Evolutionary conservation across 371 early-diverging fungal species (phyloP), one percentile per base, ranked within the genome.

Genomic region (Rhizomucor miehei): DNA sequence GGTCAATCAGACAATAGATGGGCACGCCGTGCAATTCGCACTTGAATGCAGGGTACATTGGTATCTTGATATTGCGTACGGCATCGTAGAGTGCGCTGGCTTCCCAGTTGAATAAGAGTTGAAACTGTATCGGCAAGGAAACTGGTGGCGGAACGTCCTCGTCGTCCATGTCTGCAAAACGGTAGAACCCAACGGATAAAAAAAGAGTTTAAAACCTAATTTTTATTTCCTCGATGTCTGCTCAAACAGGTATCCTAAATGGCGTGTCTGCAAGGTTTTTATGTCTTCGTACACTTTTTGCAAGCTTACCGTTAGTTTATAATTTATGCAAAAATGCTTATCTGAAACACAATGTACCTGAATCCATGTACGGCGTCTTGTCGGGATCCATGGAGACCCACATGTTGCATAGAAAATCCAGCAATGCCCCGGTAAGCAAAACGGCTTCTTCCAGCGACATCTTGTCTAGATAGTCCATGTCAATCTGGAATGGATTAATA

Each of bases 401-500:
- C 6, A 91, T 65, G 12, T 71, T 67, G 37, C 85, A 75, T 41
- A 91, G 60, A 60, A 90, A 91, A 38, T 76, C 76, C 11, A 88
- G 52, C 66, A 92, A 68, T 1, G 90, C 87, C 11, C 82, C 87
- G 0, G 86, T 82, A 0, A 79, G 61, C 6, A 91, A 73, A 0
- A 87, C 72, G 3, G 76, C 59, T 41, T 89, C 86, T 59, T 87
- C 83, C 0, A 85, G 39, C 3, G 89, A 81, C 19, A 88, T 51
- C 0, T 60, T 40, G 6, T 85, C 82, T 59, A 86, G 77, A 51
- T 78, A 84, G 6, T 60, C 62, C 48, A 79, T 75, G 43, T 89
- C 81, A 13, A 91, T 60, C 23, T 83, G 79, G 61, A 91, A 90
- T 5, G 91, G 91, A 62, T 91, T 91, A 17, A 67, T 56, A 1